Evolutionary conservation across 2,329 filamentous ascomycete genomes (phyloP).

Genomic region (Fusarium pseudocircinatum): DNA sequence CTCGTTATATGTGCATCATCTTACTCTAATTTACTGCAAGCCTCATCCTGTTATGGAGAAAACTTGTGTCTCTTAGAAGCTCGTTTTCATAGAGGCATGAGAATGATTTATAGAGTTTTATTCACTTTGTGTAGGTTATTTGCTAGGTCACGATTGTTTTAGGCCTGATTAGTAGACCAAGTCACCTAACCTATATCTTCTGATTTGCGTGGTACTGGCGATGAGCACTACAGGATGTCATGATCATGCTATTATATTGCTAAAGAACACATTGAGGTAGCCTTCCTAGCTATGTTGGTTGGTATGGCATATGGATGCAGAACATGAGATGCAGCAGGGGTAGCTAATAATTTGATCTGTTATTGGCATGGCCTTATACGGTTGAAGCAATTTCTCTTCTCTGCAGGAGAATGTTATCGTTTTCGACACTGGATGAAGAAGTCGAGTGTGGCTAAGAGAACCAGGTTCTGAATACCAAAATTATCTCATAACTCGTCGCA

Average conservation of each 20-base stretch:
- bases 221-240: background rate
- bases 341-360: background rate
- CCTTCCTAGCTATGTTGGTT: rapidly evolving
- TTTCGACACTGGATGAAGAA: no score
- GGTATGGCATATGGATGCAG: rapidly evolving
- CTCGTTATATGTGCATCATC: no score
- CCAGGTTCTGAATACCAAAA: no score
- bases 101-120: background rate
- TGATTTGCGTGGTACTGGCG: rapidly evolving
- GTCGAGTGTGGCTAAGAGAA: rapidly evolving
- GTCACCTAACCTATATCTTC: background rate
- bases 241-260: background rate
- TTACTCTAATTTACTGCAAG: no score
- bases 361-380: no score
- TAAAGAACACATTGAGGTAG: rapidly evolving
- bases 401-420: no score
- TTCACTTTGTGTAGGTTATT: background rate
- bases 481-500: rapidly evolving
- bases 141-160: no score
- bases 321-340: rapidly evolving
- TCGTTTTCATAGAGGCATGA: background rate
- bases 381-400: no score
- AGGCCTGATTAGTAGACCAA: rapidly evolving
- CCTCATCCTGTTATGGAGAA: no score
- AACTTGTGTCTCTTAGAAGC: rapidly evolving